Evolutionary conservation across 768 basidiomycete genomes (phyloP), one percentile per base, ranked within the genome.

Genomic region (Pleurotus pulmonarius): DNA sequence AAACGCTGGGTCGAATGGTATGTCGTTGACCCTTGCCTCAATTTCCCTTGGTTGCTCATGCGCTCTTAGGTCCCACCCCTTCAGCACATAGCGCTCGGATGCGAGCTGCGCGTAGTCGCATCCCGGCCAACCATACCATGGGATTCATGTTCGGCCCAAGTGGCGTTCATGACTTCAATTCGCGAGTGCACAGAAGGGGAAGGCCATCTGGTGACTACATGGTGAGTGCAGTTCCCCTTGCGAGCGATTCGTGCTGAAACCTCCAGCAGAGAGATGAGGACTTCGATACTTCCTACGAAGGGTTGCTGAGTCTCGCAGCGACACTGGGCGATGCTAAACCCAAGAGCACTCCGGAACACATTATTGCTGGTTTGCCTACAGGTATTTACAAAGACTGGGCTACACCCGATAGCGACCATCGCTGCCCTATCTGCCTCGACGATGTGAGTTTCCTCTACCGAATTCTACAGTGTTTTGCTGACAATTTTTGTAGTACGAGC

Each of bases 391-490:
- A 81, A 61, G 88, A 90, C 29, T 91, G 88, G 87, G 78, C 76
- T 45, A 81, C 74, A 5, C 66, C 75, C 1, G 86, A 85, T 39
- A 83, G 84, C 55, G 90, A 92, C 60, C 73, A 80, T 55, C 78
- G 89, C 45, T 93, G 91, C 68, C 90, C 91, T 1, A 92, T 93
- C 53, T 93, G 91, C 64, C 69, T 92, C 60, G 90, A 92, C 59
- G 90, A 93, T 69, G 90, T 90, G 64, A 53, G 88, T 78, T 1
- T 13, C 4, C 20, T 11, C 11, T 13, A n/a, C 20, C 18, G 6
- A 41, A 64, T 59, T 18, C 13, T 38, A 29, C n/a, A 49, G 25
- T 61, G 44, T 56, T 46, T 34, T 46, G 39, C 58, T 43, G 46
- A 9, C 38, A n/a, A 51, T 45, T 45, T 58, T 46, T 4, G 20